Conservation (phyloP, 2,329 filamentous ascomycete genomes). For the Tolypocladium paradoxum region DNA sequence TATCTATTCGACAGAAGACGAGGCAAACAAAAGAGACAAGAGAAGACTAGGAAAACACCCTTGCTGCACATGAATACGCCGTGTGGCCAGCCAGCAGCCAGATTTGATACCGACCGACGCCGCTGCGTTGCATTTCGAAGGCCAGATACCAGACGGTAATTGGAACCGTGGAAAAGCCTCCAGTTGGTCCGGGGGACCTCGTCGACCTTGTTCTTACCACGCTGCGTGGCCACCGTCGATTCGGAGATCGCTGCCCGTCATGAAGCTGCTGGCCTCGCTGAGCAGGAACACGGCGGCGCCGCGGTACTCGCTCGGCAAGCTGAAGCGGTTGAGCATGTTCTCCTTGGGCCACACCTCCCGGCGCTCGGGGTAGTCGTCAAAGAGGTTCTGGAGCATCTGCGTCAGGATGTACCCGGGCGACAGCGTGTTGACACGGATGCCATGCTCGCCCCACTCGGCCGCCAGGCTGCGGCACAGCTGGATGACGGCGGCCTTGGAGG, state of each 20-base stretch:
- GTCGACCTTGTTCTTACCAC: slow-evolving; percentile 30
- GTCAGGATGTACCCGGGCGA: slow-evolving; percentile 73
- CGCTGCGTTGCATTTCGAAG: not conserved
- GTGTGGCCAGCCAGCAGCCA: not conserved
- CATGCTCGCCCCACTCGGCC: slow-evolving; percentile 59
- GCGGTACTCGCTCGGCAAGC: slow-evolving; percentile 57
- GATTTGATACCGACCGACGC: not conserved
- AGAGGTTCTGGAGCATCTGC: slow-evolving; percentile 73
- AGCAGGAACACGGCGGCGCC: slow-evolving; percentile 64
- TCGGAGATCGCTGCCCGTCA: slow-evolving; percentile 62
- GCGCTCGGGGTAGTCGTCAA: slow-evolving; percentile 62
- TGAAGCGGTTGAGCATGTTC: slow-evolving; percentile 71
- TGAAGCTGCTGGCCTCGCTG: slow-evolving; percentile 59
- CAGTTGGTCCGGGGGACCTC: not conserved
- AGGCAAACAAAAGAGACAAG: not conserved
- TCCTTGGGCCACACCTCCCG: slow-evolving; percentile 62
- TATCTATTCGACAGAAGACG: not conserved
- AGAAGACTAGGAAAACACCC: not conserved
- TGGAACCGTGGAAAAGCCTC: not conserved
- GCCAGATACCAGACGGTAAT: not conserved
- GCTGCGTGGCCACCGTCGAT: slow-evolving; percentile 61
- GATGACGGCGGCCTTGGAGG: slow-evolving; percentile 63
- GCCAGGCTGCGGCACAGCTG: slow-evolving; percentile 63
- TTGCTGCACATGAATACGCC: not conserved
- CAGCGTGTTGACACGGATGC: slow-evolving; percentile 72